phyloP scores from a whole-genome alignment of 2,329 filamentous ascomycete genomes.

The Cercospora sesami region DNA sequence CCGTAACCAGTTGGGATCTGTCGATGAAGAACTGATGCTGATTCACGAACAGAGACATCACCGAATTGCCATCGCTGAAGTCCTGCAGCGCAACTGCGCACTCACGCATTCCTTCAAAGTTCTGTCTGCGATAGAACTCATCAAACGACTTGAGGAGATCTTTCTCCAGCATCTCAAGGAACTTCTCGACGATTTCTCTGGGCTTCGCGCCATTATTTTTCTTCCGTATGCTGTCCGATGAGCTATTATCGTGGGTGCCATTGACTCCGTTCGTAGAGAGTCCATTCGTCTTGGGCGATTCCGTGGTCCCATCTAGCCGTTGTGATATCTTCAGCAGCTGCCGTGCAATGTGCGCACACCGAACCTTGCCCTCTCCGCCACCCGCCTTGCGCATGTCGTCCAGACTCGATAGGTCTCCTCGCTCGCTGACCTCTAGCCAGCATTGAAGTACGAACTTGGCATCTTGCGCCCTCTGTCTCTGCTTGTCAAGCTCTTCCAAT shows the following conservation, averaged over 20 bases:
- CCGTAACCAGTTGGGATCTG: slow-evolving; percentile 82
- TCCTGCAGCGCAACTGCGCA: slow-evolving; percentile 91
- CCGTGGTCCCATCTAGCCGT: slow-evolving; percentile 71
- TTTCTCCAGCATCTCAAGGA: slow-evolving; percentile 92
- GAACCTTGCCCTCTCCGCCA: slow-evolving; percentile 86
- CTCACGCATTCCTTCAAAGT: slow-evolving; percentile 97
- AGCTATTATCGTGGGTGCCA: slow-evolving; percentile 46
- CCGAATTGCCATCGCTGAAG: slow-evolving; percentile 93
- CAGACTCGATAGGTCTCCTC: slow-evolving; percentile 79
- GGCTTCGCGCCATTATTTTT: slow-evolving; percentile 49
- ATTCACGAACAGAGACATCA: slow-evolving; percentile 95
- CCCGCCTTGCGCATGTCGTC: slow-evolving; percentile 85
- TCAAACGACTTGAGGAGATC: slow-evolving; percentile 95
- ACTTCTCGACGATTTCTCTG: slow-evolving; percentile 91
- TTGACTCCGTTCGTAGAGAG: slow-evolving; percentile 50
- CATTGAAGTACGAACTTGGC: slow-evolving; percentile 94
- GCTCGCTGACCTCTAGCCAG: slow-evolving; percentile 92
- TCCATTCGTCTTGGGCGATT: slow-evolving; percentile 35
- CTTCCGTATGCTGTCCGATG: slow-evolving; percentile 53
- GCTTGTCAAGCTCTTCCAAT: slow-evolving; percentile 90
- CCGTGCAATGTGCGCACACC: slow-evolving; percentile 88
- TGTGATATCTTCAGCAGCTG: slow-evolving; percentile 94
- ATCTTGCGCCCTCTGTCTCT: slow-evolving; percentile 84
- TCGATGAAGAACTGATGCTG: slow-evolving; percentile 99
- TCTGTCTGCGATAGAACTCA: slow-evolving; percentile 90